These are phyloP conservation scores for Blastobotrys ciferrii DNA, from an alignment of 1,139 yeast genomes.

Conservation along the genomic window DNA sequence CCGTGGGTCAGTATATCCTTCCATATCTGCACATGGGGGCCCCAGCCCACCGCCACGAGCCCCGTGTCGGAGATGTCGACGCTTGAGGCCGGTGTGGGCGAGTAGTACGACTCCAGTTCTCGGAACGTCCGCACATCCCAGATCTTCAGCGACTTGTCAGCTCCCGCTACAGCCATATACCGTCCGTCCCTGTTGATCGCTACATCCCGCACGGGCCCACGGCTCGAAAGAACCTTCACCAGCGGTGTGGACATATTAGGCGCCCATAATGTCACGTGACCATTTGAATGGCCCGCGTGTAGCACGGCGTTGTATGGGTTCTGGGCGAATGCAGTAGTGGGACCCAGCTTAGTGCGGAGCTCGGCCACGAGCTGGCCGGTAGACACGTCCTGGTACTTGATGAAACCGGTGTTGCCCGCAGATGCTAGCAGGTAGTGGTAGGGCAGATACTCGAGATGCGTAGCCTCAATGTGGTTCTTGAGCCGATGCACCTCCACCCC, in stretches of 20 bases:
- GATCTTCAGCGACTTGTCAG: constrained; percentile 78
- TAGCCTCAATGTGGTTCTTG: constrained; percentile 85
- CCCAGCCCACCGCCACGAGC: constrained; percentile 85
- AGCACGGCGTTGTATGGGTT: constrained; percentile 96
- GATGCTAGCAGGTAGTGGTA: constrained; percentile 86
- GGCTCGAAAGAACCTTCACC: constrained; percentile 72
- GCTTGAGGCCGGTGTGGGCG: constrained; percentile 86
- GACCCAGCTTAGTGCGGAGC: constrained; percentile 82
- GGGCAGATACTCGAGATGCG: constrained; percentile 81
- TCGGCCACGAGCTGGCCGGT: constrained; percentile 88
- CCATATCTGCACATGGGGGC: constrained; percentile 80
- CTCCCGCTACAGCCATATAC: constrained; percentile 92
- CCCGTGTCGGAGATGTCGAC: constrained; percentile 86
- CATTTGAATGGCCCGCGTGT: constrained; percentile 91
- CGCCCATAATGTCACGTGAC: constrained; percentile 90
- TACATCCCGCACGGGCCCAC: constrained; percentile 85
- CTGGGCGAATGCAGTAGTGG: constrained; percentile 82
- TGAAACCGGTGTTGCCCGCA: constrained; percentile 83
- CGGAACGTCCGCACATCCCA: constrained; percentile 92
- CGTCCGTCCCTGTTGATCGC: constrained; percentile 90
- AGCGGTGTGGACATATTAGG: constrained; percentile 86
- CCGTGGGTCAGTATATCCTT: constrained; percentile 42
- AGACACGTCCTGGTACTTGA: constrained; percentile 92
- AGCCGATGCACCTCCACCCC: constrained; percentile 92
- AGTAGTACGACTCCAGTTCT: constrained; percentile 53